phyloP scores from a whole-genome alignment of 495 filamentous ascomycete species.

The Rhizodiscina lignyota region DNA sequence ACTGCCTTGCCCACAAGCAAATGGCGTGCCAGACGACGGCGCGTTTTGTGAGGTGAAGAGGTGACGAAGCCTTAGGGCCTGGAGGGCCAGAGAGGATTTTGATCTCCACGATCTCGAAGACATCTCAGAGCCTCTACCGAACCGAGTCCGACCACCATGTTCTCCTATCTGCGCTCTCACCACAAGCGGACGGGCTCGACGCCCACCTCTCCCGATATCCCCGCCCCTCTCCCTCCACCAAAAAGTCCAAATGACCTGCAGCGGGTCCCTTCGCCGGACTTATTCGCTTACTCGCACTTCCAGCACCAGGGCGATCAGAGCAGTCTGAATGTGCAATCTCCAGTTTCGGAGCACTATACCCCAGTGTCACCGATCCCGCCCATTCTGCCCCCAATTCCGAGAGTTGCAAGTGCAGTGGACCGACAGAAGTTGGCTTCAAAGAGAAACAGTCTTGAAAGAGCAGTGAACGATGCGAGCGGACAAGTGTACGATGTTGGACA shows the following conservation, averaged over 20 bases:
- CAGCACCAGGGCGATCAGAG: constrained; percentile 6
- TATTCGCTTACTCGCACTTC: constrained; percentile 7
- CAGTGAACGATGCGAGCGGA: background rate
- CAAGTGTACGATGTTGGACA: background rate
- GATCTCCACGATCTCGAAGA: too few relatives aligned
- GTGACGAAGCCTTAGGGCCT: too few relatives aligned
- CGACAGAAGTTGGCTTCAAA: constrained; percentile 2
- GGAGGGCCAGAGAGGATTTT: too few relatives aligned
- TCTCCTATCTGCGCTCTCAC: constrained; percentile 25
- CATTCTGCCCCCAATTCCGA: constrained; percentile 23
- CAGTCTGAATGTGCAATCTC: constrained; percentile 2
- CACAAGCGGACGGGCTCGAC: constrained; percentile 16
- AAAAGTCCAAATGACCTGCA: constrained; percentile 3
- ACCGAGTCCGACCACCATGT: too few relatives aligned
- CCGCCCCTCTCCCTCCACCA: background rate
- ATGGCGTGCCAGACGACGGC: too few relatives aligned
- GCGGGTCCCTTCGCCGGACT: constrained; percentile 6
- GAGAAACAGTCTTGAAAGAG: background rate
- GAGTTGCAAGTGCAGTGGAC: constrained; percentile 14
- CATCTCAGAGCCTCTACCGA: too few relatives aligned
- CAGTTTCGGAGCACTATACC: constrained; percentile 9
- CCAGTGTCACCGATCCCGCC: constrained; percentile 21
- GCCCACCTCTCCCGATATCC: constrained; percentile 3
- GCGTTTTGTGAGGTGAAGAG: too few relatives aligned
- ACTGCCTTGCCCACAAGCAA: too few relatives aligned